A percentile compares a stretch with the other conserved stretches of the same genome.
phyloP scores from a whole-genome alignment of 2,329 filamentous ascomycete genomes.

The Pezicula carpinea region DNA sequence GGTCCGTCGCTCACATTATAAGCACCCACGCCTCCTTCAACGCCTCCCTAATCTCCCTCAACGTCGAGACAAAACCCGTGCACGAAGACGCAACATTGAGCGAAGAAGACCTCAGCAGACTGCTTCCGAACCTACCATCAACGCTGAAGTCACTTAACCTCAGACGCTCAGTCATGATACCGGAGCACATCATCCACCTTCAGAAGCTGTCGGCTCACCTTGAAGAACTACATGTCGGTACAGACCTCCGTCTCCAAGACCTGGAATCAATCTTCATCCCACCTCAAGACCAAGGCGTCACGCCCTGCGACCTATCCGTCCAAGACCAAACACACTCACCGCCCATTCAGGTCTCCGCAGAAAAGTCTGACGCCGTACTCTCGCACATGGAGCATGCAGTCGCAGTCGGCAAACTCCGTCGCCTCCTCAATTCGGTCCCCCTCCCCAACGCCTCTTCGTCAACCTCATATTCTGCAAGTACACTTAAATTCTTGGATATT shows the following conservation, averaged over 20 bases:
- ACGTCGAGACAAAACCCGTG: neutral
- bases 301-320: too few relatives aligned
- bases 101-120: neutral
- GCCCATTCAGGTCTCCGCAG: neutral
- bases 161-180: slow-evolving; percentile 4
- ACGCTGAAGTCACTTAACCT: slow-evolving; percentile 6
- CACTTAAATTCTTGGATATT: slow-evolving; percentile 1
- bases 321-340: neutral
- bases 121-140: neutral
- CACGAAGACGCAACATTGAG: neutral
- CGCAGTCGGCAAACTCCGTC: slow-evolving; percentile 14
- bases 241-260: slow-evolving; percentile 9
- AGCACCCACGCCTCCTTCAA: slow-evolving; percentile 44
- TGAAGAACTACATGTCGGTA: slow-evolving; percentile 10
- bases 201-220: slow-evolving; percentile 5
- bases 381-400: slow-evolving; percentile 14
- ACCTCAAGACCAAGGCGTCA: neutral
- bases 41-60: neutral
- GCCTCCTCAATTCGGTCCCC: slow-evolving; percentile 5
- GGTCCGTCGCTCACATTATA: slow-evolving; percentile 65
- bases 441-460: slow-evolving; percentile 9
- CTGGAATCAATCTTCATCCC: slow-evolving; percentile 13
- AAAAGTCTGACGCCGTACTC: slow-evolving; percentile 6
- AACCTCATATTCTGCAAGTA: slow-evolving; percentile 2
- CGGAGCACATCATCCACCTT: slow-evolving; percentile 5